A percentile compares a stretch with the other conserved stretches of the same genome.
Conservation (phyloP, 345 rosid genomes). For the Anacardium occidentale region DNA sequence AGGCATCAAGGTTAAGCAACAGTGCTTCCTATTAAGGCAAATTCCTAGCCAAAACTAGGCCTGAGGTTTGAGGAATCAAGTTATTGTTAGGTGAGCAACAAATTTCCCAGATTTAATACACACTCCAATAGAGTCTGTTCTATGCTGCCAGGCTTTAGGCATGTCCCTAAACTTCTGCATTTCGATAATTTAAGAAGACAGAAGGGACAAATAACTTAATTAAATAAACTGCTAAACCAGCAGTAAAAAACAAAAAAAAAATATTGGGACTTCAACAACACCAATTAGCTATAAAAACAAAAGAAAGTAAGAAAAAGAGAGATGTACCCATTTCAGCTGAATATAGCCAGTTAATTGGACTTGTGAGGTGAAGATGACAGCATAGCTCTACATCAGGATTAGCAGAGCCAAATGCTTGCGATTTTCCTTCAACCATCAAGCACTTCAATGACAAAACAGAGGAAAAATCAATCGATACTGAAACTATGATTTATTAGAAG, state of each 20-base stretch:
- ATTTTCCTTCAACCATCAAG: slow-evolving; percentile 12
- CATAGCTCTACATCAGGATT: neutral
- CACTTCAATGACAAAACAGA: slow-evolving; percentile 9
- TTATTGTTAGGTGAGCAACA: neutral
- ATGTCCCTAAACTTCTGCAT: neutral
- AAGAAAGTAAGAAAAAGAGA: neutral
- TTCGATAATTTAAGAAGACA: no score
- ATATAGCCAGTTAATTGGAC: neutral
- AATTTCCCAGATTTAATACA: neutral
- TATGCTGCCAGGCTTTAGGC: neutral
- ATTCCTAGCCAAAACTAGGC: neutral
- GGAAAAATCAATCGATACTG: neutral
- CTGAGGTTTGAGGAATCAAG: neutral
- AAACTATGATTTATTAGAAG: slow-evolving; percentile 2
- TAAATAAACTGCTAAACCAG: neutral
- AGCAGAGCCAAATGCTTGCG: neutral
- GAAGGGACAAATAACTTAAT: neutral
- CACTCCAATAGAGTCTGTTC: no score
- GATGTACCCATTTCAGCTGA: slow-evolving; percentile 13
- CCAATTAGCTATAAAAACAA: neutral
- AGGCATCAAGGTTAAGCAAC: neutral
- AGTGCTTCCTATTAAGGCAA: neutral
- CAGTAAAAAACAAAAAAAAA: neutral
- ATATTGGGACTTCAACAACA: neutral
- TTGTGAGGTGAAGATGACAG: slow-evolving; percentile 3